These are phyloP conservation scores for Trametes punicea DNA, from an alignment of 768 basidiomycete genomes.

Conservation along the genomic window DNA sequence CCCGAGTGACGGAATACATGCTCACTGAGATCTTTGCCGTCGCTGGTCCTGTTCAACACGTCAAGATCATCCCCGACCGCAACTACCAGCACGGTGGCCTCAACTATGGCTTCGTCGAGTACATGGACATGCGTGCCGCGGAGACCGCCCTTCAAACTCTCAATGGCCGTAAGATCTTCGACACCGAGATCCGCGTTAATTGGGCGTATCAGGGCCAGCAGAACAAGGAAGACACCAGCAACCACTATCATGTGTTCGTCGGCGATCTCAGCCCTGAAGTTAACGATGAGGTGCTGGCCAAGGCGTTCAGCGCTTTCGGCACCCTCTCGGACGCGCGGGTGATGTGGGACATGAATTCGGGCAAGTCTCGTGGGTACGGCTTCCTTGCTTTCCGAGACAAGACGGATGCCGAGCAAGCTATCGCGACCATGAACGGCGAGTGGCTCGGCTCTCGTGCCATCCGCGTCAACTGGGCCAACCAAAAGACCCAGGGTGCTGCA, in stretches of 20 bases:
- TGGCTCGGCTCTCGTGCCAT: conserved; percentile 98
- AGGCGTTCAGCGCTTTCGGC: conserved; percentile 97
- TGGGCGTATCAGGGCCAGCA: conserved; percentile 99
- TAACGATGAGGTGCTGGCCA: conserved; percentile 93
- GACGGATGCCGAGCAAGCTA: conserved; percentile 98
- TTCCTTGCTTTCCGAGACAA: conserved; percentile 99
- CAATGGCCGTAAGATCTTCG: conserved; percentile 99
- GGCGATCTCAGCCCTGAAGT: conserved; percentile 99
- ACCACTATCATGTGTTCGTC: conserved; percentile 98
- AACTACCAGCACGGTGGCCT: conserved; percentile 99
- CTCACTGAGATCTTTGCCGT: conserved; percentile 97
- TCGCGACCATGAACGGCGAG: conserved; percentile 99
- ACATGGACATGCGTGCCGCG: conserved; percentile 96
- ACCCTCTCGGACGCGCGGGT: conserved; percentile 96
- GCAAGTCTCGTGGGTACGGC: conserved; percentile 96
- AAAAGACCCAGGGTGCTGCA: conserved; percentile 83
- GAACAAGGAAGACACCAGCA: conserved; percentile 98
- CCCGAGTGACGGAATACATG: conserved; percentile 98
- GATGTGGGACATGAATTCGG: conserved; percentile 99
- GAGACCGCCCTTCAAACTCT: conserved; percentile 98
- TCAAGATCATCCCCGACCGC: conserved; percentile 99
- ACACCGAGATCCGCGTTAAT: conserved; percentile 98
- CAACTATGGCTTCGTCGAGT: conserved; percentile 99
- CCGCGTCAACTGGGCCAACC: conserved; percentile 99
- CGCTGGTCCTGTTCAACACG: conserved; percentile 95